Conservation (phyloP, 257 asterid species). For the Lycium ferocissimum region DNA sequence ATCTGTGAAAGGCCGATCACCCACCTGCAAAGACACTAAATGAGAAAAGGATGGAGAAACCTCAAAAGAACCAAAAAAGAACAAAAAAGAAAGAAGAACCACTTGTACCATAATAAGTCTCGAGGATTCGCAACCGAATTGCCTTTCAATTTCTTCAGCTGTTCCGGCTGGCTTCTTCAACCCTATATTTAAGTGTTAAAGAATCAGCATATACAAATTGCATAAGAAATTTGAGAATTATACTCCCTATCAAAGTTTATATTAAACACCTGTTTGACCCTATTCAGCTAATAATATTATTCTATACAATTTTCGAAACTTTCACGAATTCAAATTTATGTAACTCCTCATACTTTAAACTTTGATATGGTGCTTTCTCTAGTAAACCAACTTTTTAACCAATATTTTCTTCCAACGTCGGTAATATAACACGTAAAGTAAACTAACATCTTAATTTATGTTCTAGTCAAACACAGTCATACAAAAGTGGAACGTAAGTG, state of each 20-base stretch:
- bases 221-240: not conserved
- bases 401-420: not conserved
- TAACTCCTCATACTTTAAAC: not conserved
- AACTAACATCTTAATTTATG: not conserved
- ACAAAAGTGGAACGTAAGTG: not conserved
- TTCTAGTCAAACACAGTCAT: not conserved
- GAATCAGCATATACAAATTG: conserved; percentile 23
- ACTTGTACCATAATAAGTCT: conserved; percentile 73
- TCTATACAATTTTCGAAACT: not conserved
- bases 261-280: not conserved
- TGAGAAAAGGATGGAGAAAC: not conserved
- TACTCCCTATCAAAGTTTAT: not conserved
- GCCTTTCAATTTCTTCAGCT: conserved; percentile 85
- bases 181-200: conserved; percentile 48
- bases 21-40: conserved; percentile 63
- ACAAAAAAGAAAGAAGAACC: not conserved
- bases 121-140: conserved; percentile 82
- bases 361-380: not conserved
- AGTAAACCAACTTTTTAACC: not conserved
- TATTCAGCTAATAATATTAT: not conserved
- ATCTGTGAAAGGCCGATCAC: conserved; percentile 96
- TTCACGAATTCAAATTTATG: conserved; percentile 1
- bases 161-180: conserved; percentile 96
- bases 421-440: not conserved
- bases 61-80: not conserved